Conservation (phyloP, 2,329 filamentous ascomycete species). For the Cladosporium oxysporum region DNA sequence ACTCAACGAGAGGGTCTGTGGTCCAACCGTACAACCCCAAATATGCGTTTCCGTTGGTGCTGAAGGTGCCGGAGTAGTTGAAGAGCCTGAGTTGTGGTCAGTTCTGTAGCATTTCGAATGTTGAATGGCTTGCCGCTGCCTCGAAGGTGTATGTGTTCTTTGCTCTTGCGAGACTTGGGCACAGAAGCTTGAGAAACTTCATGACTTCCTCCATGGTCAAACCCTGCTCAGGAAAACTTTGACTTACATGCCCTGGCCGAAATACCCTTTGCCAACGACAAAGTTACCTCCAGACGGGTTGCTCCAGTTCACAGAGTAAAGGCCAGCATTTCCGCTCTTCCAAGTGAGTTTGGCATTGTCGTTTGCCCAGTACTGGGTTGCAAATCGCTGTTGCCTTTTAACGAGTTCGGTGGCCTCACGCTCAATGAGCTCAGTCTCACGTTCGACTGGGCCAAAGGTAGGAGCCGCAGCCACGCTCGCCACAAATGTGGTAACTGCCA, state of each 20-base stretch:
- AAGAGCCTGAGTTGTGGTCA: slow-evolving; percentile 44
- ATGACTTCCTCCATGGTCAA: too few species aligned
- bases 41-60: slow-evolving; percentile 48
- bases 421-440: neutral
- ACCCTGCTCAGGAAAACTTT: neutral
- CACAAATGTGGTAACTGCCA: neutral
- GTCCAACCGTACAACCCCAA: slow-evolving; percentile 62
- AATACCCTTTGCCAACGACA: slow-evolving; percentile 28
- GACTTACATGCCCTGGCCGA: slow-evolving; percentile 16
- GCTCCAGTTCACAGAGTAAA: slow-evolving; percentile 26
- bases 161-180: too few species aligned
- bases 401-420: slow-evolving; percentile 9
- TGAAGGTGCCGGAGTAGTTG: slow-evolving; percentile 53
- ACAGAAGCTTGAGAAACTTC: too few species aligned
- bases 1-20: slow-evolving; percentile 56
- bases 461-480: neutral
- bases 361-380: slow-evolving; percentile 26
- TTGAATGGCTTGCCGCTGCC: too few species aligned
- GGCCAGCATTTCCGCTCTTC: slow-evolving; percentile 25
- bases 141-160: too few species aligned
- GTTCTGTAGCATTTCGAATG: neutral
- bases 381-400: slow-evolving; percentile 15
- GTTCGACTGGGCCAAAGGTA: slow-evolving; percentile 1
- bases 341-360: slow-evolving; percentile 24
- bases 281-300: slow-evolving; percentile 26